phyloP scores from a whole-genome alignment of 805 yeast genomes.

The Monosporozyma siamensis region DNA sequence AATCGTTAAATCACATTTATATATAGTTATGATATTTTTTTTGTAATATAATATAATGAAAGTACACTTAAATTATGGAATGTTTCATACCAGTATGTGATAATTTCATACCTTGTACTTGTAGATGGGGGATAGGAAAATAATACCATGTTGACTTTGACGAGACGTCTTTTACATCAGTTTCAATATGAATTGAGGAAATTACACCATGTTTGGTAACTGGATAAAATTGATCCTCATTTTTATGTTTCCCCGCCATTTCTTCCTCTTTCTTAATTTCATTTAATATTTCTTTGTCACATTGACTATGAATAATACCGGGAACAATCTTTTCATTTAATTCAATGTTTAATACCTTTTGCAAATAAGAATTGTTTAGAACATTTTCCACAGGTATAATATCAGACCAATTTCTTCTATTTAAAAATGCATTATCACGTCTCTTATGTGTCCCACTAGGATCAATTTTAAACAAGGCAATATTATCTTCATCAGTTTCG shows the following conservation, averaged over 20 bases:
- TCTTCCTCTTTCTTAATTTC: conserved; percentile 6
- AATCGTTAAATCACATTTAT: conserved; percentile 6
- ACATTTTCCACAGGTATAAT: conserved; percentile 44
- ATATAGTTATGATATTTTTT: no score
- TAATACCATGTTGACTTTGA: conserved; percentile 59
- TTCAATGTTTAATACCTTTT: conserved; percentile 6
- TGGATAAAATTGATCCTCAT: conserved; percentile 42
- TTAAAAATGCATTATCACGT: conserved; percentile 38
- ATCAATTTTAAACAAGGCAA: conserved; percentile 58
- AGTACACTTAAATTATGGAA: no score
- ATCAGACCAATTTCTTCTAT: conserved; percentile 66
- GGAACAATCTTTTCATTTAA: conserved; percentile 19
- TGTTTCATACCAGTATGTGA: conserved; percentile 27
- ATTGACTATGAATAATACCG: conserved; percentile 19
- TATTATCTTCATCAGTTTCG: conserved; percentile 67
- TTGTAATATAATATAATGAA: neutral
- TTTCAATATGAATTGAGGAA: conserved; percentile 67
- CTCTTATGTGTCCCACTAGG: conserved; percentile 44
- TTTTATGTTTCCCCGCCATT: conserved; percentile 36
- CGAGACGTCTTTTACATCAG: conserved; percentile 37
- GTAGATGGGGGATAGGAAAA: conserved; percentile 56
- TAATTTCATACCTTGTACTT: conserved; percentile 23
- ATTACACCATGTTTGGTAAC: conserved; percentile 48
- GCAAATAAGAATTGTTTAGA: conserved; percentile 14
- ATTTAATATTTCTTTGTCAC: conserved; percentile 8